Conservation (phyloP, 345 rosid genomes). For the Aquilaria malaccensis region DNA sequence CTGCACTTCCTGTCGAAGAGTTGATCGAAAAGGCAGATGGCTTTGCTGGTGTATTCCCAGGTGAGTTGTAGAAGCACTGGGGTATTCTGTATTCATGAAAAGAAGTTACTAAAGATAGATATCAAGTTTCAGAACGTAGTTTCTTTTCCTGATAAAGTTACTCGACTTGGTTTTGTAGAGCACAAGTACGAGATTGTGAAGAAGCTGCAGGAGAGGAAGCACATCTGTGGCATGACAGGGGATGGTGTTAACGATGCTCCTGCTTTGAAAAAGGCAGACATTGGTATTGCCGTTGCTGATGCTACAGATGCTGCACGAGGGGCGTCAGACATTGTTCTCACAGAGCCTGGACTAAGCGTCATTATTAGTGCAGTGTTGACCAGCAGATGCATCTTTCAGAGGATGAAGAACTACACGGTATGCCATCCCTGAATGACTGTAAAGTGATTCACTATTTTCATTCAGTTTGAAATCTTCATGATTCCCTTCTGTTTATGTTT, state of each 20-base stretch:
- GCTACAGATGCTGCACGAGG: conserved; percentile 89
- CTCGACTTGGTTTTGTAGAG: conserved; percentile 29
- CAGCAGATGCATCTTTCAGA: conserved; percentile 82
- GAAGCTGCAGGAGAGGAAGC: conserved; percentile 83
- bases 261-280: conserved; percentile 90
- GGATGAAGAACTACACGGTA: conserved; percentile 96
- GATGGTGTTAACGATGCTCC: conserved; percentile 99
- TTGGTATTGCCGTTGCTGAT: conserved; percentile 93
- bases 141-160: neutral
- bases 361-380: conserved; percentile 87
- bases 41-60: conserved; percentile 95
- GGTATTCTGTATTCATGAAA: neutral
- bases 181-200: conserved; percentile 94
- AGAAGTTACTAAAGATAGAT: neutral
- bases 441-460: neutral
- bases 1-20: conserved; percentile 73
- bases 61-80: conserved; percentile 20
- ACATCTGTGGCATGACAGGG: conserved; percentile 92
- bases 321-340: conserved; percentile 69
- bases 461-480: neutral
- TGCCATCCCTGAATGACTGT: conserved; percentile 13
- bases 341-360: conserved; percentile 90
- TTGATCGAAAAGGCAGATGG: conserved; percentile 93
- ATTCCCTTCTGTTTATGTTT: neutral
- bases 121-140: neutral